Evolutionary conservation across 1,139 yeast genomes (phyloP).

Genomic region (Suhomyces chickasaworum): DNA sequence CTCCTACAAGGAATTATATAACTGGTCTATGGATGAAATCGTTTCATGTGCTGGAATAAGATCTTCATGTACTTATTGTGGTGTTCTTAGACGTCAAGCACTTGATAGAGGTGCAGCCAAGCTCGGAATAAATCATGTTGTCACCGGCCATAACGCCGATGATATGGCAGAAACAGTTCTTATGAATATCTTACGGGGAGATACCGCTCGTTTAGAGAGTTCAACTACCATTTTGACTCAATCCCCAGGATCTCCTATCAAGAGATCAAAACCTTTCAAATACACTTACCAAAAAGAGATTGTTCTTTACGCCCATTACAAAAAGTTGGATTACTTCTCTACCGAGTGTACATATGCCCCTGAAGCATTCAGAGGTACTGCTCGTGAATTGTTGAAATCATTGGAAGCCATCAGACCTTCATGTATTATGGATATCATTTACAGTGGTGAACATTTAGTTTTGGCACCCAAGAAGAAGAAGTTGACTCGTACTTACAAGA

Average conservation of each 20-base stretch:
- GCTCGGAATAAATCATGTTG: slow-evolving; percentile 83
- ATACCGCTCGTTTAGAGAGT: slow-evolving; percentile 85
- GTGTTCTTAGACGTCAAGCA: slow-evolving; percentile 95
- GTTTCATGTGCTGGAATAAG: slow-evolving; percentile 94
- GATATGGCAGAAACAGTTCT: slow-evolving; percentile 98
- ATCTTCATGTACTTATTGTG: slow-evolving; percentile 97
- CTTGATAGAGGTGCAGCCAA: slow-evolving; percentile 95
- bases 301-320: slow-evolving; percentile 95
- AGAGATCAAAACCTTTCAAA: slow-evolving; percentile 93
- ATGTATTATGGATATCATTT: slow-evolving; percentile 90
- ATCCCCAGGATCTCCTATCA: slow-evolving; percentile 75
- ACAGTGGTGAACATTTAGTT: slow-evolving; percentile 87
- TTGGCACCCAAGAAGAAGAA: slow-evolving; percentile 57
- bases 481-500: slow-evolving; percentile 32
- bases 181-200: slow-evolving; percentile 96
- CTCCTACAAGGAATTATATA: slow-evolving; percentile 83
- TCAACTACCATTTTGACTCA: slow-evolving; percentile 89
- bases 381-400: slow-evolving; percentile 86
- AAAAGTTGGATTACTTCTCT: slow-evolving; percentile 90
- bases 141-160: slow-evolving; percentile 98
- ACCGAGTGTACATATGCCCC: slow-evolving; percentile 99
- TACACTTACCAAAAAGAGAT: slow-evolving; percentile 97
- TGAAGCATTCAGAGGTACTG: slow-evolving; percentile 97
- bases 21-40: slow-evolving; percentile 99
- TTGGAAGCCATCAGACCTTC: slow-evolving; percentile 90